Evolutionary conservation across 164 flowering plant genomes (phyloP).

Genomic region (Vitis amurensis): DNA sequence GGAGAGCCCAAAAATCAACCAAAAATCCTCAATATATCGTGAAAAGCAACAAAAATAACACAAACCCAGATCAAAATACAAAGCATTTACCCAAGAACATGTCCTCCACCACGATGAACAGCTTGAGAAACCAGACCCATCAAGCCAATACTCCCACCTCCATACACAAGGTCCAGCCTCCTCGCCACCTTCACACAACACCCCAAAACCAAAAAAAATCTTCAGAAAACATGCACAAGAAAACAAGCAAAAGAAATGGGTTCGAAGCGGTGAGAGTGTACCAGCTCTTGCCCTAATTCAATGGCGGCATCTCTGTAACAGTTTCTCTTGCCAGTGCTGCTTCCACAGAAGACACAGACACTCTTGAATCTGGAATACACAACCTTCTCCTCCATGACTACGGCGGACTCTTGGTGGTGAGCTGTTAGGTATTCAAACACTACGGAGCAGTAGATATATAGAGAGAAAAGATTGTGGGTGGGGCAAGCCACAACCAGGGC

Average conservation of each 20-base stretch:
- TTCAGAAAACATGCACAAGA: neutral
- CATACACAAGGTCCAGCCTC: constrained; percentile 53
- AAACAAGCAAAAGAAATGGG: neutral
- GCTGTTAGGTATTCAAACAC: no score
- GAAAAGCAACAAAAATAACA: neutral
- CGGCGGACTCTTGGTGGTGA: no score
- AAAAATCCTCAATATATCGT: neutral
- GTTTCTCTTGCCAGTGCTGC: constrained; percentile 42
- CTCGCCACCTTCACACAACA: constrained; percentile 26
- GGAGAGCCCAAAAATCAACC: constrained; percentile 1
- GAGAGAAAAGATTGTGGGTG: no score
- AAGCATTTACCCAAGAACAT: constrained; percentile 50
- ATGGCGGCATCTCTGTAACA: constrained; percentile 43
- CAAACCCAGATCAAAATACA: neutral
- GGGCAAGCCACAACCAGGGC: no score
- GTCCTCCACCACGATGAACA: constrained; percentile 49
- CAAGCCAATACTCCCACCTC: constrained; percentile 55
- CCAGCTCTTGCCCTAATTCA: constrained; percentile 44
- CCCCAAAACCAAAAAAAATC: neutral
- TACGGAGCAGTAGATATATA: no score
- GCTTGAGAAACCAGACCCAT: constrained; percentile 49
- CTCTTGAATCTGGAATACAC: constrained; percentile 36
- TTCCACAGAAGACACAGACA: constrained; percentile 53
- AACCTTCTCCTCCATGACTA: constrained; percentile 16
- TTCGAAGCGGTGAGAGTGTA: neutral